Evolutionary conservation across 495 filamentous ascomycete species (phyloP), one percentile per base, ranked within the genome.

Genomic region (Trypethelium eluteriae): DNA sequence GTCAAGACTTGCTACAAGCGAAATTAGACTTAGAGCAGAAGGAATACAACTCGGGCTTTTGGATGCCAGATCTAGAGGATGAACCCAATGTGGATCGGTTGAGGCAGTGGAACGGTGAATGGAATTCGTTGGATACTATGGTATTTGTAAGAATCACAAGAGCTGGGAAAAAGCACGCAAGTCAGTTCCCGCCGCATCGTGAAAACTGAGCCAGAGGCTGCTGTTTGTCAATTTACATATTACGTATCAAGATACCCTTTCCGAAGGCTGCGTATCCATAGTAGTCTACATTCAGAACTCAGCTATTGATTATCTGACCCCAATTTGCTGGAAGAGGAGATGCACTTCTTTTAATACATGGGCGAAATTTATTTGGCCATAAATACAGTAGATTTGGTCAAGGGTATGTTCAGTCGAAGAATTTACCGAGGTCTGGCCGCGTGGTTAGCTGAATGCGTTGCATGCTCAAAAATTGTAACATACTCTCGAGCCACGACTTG

Each of bases 21-120:
- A 84, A 85, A 59, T 86, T 89, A 59, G 80, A 81, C 25, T 78
- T 77, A 25, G 90, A 97, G 69, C 79, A 88, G 70, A 88, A 88
- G 72, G 94, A 98, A 78, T 89, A 90, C 69, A 81, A 85, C 59
- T 89, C 87, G 38, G 94, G 94, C 0, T 96, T 95, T 72, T 90
- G 87, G 83, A 74, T 88, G 69, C 88, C 88, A 0, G 84, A 91
- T 67, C 65, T 90, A 41, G 73, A 78, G 62, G 78, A 87, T 56
- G 69, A 71, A 61, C 78, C 81, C 50, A 88, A 83, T 66, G 64
- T 89, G 47, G 70, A 75, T 63, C 77, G 72, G 64, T 73, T 91
- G 66, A 74, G 75, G 68, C 67, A 72, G 9, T 91, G 88, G 88
- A 85, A 85, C 65, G 82, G 84, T 4, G 76, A 85, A 62, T 88